A percentile compares a stretch with the other conserved stretches of the same genome.
These are phyloP conservation scores for Acacia crassicarpa DNA, from an alignment of 306 rosid species.

Conservation along the genomic window DNA sequence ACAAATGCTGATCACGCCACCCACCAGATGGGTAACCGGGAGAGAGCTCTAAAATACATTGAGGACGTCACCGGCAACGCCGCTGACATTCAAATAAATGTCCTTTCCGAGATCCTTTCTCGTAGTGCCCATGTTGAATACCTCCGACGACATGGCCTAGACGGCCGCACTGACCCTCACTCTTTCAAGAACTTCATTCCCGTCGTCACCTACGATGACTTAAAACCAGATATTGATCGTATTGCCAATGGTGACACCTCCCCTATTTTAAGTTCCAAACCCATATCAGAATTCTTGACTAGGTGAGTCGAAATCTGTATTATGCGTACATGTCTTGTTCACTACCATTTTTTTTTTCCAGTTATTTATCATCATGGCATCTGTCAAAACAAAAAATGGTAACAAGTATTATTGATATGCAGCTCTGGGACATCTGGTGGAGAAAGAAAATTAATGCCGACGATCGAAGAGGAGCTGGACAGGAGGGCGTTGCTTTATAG, in stretches of 20 bases:
- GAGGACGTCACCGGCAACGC: slow-evolving; percentile 51
- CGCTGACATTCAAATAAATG: slow-evolving; percentile 36
- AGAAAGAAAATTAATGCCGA: slow-evolving; percentile 58
- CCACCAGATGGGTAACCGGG: background rate
- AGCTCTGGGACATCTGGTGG: slow-evolving; percentile 62
- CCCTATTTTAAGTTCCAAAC: slow-evolving; percentile 48
- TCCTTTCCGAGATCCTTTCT: slow-evolving; percentile 47
- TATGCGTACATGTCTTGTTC: background rate
- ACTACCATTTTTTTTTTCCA: background rate
- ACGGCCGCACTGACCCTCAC: slow-evolving; percentile 20
- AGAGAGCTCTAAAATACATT: slow-evolving; percentile 29
- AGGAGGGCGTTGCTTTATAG: slow-evolving; percentile 47
- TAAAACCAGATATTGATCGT: slow-evolving; percentile 51
- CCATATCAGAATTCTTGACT: slow-evolving; percentile 55
- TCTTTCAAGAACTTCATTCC: slow-evolving; percentile 46
- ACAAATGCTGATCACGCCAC: background rate
- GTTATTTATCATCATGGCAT: background rate
- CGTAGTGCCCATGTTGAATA: slow-evolving; percentile 48
- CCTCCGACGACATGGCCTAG: slow-evolving; percentile 43
- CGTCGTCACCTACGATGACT: slow-evolving; percentile 43
- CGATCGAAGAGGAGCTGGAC: slow-evolving; percentile 49
- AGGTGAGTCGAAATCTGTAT: slow-evolving; percentile 27
- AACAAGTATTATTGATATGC: background rate
- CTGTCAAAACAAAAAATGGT: background rate
- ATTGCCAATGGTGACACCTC: slow-evolving; percentile 53